A percentile compares a stretch with the other conserved stretches of the same genome.
phyloP scores from a whole-genome alignment of 2,329 filamentous ascomycete species.

The Colletotrichum somersetense region DNA sequence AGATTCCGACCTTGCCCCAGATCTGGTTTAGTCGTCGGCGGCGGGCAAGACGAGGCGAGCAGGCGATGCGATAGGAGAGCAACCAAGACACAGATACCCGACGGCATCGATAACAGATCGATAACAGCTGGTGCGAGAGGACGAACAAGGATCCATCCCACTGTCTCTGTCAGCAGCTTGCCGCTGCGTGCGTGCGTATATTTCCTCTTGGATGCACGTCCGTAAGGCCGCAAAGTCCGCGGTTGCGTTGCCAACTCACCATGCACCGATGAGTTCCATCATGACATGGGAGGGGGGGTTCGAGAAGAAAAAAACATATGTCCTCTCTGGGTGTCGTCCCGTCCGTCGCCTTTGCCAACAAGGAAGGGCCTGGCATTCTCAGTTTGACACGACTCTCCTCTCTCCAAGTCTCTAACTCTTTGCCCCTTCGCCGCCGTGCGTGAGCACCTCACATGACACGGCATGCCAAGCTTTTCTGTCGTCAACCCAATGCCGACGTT shows the following conservation, averaged over 20 bases:
- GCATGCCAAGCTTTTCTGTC: conserved; percentile 33
- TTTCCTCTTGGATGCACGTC: not conserved
- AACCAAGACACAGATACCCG: not conserved
- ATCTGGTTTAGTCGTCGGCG: not conserved
- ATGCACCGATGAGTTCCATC: conserved; percentile 31
- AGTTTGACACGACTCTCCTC: conserved; percentile 6
- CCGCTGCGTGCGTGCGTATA: not conserved
- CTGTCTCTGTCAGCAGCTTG: conserved; percentile 10
- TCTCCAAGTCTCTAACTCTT: not conserved
- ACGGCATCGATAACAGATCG: conserved; percentile 6
- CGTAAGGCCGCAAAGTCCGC: conserved; percentile 3
- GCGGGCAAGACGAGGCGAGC: not conserved
- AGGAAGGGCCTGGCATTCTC: conserved; percentile 2
- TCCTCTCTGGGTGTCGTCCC: not conserved
- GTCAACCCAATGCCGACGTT: conserved; percentile 26
- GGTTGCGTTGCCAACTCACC: conserved; percentile 30
- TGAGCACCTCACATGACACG: conserved; percentile 22
- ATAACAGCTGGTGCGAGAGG: conserved; percentile 1
- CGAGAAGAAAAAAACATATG: not conserved
- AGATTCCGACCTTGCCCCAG: not conserved
- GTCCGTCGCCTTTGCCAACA: not conserved
- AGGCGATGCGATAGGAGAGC: not conserved
- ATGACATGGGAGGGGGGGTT: conserved; percentile 9
- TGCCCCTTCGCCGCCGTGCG: not conserved
- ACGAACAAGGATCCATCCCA: conserved; percentile 19